Percentiles rank a stretch among this genome's conserved stretches.
phyloP scores from a whole-genome alignment of 2,329 filamentous ascomycete genomes.

The Raffaelea deltoideospora region DNA sequence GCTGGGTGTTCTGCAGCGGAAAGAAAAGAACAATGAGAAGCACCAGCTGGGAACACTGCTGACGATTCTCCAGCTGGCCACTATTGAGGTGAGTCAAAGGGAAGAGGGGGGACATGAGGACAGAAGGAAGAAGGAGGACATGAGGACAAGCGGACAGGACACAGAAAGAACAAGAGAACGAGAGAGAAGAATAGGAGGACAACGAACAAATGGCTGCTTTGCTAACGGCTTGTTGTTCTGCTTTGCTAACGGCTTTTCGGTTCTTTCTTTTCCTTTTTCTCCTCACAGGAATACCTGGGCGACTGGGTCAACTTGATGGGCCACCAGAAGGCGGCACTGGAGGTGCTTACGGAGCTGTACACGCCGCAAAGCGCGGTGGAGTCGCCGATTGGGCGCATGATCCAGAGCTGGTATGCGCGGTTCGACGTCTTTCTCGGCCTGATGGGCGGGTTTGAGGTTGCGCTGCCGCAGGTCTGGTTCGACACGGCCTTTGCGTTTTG shows the following conservation, averaged over 20 bases:
- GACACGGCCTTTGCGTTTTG: conserved; percentile 47
- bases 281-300: conserved; percentile 68
- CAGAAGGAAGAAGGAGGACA: too few relatives aligned
- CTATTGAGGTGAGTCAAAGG: conserved; percentile 70
- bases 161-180: conserved; percentile 1
- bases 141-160: too few relatives aligned
- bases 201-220: not conserved
- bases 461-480: conserved; percentile 69
- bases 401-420: conserved; percentile 78
- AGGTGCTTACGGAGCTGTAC: conserved; percentile 65
- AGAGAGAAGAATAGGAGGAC: not conserved
- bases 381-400: conserved; percentile 53
- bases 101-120: too few relatives aligned
- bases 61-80: conserved; percentile 81
- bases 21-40: conserved; percentile 55
- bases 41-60: conserved; percentile 62
- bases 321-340: conserved; percentile 78
- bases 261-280: too few relatives aligned
- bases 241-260: not conserved
- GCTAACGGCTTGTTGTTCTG: not conserved
- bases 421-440: conserved; percentile 78
- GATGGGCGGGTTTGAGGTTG: conserved; percentile 62
- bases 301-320: conserved; percentile 91
- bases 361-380: conserved; percentile 61
- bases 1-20: conserved; percentile 53